phyloP scores from a whole-genome alignment of 2,329 filamentous ascomycete species.

The Colletotrichum tamarilloi region DNA sequence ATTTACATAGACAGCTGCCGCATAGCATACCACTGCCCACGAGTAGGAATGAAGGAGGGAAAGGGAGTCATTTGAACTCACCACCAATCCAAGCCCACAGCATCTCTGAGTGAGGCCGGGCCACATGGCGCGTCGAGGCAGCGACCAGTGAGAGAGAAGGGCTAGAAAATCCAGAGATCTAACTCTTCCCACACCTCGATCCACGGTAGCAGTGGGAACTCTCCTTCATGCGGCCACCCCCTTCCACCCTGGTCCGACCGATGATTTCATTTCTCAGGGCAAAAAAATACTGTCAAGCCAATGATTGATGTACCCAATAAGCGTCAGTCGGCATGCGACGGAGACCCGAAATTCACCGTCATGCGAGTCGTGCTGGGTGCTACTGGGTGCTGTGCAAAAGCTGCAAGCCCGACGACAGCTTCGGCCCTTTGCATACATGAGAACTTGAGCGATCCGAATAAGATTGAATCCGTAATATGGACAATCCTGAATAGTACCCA shows the following conservation, averaged over 20 bases:
- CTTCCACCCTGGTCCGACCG: constrained; percentile 12
- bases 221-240: constrained; percentile 20
- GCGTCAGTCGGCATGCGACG: neutral
- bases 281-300: neutral
- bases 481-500: neutral
- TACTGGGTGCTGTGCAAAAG: neutral
- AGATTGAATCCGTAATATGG: neutral
- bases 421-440: neutral
- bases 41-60: neutral
- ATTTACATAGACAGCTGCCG: neutral
- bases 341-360: neutral
- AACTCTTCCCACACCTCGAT: constrained; percentile 31
- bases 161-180: constrained; percentile 26
- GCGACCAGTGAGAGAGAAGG: constrained; percentile 19
- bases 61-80: neutral
- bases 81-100: neutral
- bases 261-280: constrained; percentile 23
- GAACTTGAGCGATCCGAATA: neutral
- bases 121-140: constrained; percentile 1
- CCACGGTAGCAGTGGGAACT: constrained; percentile 32
- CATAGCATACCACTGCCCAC: neutral
- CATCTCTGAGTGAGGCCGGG: constrained; percentile 1
- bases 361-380: constrained; percentile 6
- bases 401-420: neutral
- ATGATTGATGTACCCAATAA: constrained; percentile 2